A percentile compares a stretch with the other conserved stretches of the same genome.
Conservation (phyloP, 495 filamentous ascomycete genomes). For the Haplographium delicatum region DNA sequence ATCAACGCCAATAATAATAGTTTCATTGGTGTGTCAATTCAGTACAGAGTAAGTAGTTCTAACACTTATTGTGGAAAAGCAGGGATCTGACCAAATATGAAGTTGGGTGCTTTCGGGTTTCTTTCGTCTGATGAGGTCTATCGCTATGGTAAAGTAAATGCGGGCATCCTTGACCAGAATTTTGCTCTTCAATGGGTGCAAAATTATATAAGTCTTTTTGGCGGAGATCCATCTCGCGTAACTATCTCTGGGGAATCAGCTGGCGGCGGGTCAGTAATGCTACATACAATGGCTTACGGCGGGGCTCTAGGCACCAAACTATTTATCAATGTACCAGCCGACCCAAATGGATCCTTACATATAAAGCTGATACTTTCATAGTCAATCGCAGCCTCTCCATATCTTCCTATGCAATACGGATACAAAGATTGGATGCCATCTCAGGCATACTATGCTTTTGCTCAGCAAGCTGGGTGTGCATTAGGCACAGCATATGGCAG, state of each 20-base stretch:
- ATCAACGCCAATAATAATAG: constrained; percentile 35
- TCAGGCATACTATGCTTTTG: constrained; percentile 52
- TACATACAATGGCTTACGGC: constrained; percentile 56
- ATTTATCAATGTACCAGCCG: constrained; percentile 16
- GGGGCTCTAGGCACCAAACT: constrained; percentile 24
- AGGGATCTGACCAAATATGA: neutral
- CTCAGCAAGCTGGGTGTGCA: constrained; percentile 47
- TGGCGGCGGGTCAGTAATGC: constrained; percentile 60
- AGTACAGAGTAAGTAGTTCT: constrained; percentile 41
- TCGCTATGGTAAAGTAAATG: constrained; percentile 50
- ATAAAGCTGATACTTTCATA: neutral
- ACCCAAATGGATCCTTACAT: neutral
- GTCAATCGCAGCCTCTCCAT: constrained; percentile 27
- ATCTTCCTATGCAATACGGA: constrained; percentile 38
- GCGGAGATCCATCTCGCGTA: constrained; percentile 57
- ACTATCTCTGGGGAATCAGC: constrained; percentile 70
- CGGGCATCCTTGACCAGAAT: constrained; percentile 61
- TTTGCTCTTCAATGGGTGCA: constrained; percentile 71
- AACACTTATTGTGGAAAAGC: neutral
- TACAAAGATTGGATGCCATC: constrained; percentile 47
- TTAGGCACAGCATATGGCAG: too few species aligned
- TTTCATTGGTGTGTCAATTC: constrained; percentile 55
- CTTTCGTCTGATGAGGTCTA: constrained; percentile 40
- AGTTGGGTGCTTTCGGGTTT: constrained; percentile 60
- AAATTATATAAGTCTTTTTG: constrained; percentile 61